Conservation (phyloP, 805 yeast species). For the Nakazawaea peltata region DNA sequence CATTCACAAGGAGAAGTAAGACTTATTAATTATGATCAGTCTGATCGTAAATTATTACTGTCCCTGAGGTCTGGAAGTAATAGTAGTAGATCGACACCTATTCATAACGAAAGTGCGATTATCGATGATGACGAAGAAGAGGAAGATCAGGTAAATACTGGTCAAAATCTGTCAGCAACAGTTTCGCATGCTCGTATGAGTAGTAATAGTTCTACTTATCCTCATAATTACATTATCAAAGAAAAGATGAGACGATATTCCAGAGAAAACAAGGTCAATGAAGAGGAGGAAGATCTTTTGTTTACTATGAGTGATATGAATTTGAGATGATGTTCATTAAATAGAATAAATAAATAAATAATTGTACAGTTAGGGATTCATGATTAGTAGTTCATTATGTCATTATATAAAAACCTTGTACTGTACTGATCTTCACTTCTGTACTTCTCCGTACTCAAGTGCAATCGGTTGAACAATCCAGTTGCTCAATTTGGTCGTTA, state of each 20-base stretch:
- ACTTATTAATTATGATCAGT: constrained; percentile 6
- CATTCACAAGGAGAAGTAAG: constrained; percentile 5
- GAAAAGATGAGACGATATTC: neutral
- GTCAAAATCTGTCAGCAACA: no score
- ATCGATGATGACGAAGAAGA: constrained; percentile 24
- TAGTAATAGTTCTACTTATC: neutral
- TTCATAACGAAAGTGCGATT: constrained; percentile 22
- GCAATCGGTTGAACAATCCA: no score
- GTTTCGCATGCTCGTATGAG: no score
- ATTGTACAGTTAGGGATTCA: no score
- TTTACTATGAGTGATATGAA: constrained; percentile 71
- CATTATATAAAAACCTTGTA: neutral
- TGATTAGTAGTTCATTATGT: no score
- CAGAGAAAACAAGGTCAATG: constrained; percentile 26
- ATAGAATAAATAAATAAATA: neutral
- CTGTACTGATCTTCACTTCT: no score
- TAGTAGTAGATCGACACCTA: constrained; percentile 1
- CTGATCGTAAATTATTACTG: neutral
- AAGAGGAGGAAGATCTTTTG: constrained; percentile 59
- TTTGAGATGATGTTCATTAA: constrained; percentile 2
- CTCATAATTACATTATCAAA: neutral
- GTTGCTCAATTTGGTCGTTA: no score
- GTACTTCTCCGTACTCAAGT: no score
- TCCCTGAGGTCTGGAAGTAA: neutral
- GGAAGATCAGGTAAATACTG: no score